Evolutionary conservation across 2,329 filamentous ascomycete species (phyloP).

Genomic region (Rachicladosporium sp.): DNA sequence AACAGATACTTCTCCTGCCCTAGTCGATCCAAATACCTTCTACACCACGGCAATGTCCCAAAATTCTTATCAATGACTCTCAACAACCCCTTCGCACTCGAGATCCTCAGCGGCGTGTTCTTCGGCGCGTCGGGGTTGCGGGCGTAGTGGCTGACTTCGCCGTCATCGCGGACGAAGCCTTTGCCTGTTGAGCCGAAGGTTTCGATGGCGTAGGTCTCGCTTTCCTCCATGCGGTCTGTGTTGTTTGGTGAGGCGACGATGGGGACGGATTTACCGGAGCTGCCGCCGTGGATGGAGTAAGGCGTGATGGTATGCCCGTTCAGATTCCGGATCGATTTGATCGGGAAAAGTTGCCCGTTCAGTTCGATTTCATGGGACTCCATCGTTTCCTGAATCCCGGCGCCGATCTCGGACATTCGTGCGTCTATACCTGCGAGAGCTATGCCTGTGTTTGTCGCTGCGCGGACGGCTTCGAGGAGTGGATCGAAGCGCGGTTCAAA

Average conservation of each 20-base stretch:
- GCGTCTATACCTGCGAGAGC: conserved; percentile 85
- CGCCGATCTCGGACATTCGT: conserved; percentile 74
- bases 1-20: conserved; percentile 90
- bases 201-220: conserved; percentile 89
- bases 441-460: conserved; percentile 58
- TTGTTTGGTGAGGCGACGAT: conserved; percentile 66
- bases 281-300: conserved; percentile 76
- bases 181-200: conserved; percentile 91
- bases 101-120: conserved; percentile 56
- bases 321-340: conserved; percentile 77
- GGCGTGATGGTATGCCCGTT: conserved; percentile 83
- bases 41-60: conserved; percentile 79
- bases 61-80: conserved; percentile 95
- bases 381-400: conserved; percentile 78
- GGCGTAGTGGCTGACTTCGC: conserved; percentile 84
- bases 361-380: conserved; percentile 85
- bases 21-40: conserved; percentile 81
- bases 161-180: conserved; percentile 75
- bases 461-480: conserved; percentile 53
- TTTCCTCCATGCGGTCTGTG: conserved; percentile 94
- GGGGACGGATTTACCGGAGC: conserved; percentile 61
- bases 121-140: conserved; percentile 60
- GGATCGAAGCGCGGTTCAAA: conserved; percentile 59
- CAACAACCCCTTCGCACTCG: conserved; percentile 73
- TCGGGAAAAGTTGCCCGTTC: conserved; percentile 61